These are phyloP conservation scores for Logfia minima DNA, from an alignment of 129 eudicot genomes.

Conservation along the genomic window DNA sequence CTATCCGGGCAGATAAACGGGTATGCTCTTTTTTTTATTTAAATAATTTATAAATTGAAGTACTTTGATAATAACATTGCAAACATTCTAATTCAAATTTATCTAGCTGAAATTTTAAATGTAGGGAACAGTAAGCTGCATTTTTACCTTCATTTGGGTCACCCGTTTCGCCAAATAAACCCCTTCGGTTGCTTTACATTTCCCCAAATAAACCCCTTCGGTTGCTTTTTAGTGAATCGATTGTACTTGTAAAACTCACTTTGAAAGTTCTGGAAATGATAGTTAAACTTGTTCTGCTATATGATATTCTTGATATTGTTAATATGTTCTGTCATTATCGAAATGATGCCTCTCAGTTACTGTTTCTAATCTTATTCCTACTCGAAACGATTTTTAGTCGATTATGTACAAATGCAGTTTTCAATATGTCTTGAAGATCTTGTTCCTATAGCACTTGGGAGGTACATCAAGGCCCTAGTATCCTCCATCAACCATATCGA, in stretches of 20 bases:
- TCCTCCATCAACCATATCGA: slow-evolving; percentile 55
- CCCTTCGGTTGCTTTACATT: not conserved
- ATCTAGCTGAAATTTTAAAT: slow-evolving; percentile 10
- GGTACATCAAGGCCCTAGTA: slow-evolving; percentile 75
- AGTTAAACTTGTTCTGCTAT: not conserved
- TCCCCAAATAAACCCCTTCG: too few species aligned
- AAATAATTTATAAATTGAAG: not conserved
- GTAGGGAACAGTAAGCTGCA: slow-evolving; percentile 19
- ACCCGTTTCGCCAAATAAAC: not conserved
- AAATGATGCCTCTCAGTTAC: not conserved
- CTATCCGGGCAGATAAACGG: slow-evolving; percentile 92
- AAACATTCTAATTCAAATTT: not conserved
- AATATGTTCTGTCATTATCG: not conserved
- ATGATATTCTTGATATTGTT: slow-evolving; percentile 4
- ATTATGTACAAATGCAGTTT: slow-evolving; percentile 61
- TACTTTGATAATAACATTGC: slow-evolving; percentile 3
- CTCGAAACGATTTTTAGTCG: slow-evolving; percentile 12
- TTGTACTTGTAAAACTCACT: not conserved
- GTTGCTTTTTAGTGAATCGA: not conserved
- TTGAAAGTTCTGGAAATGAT: not conserved
- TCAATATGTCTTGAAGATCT: slow-evolving; percentile 97
- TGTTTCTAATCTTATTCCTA: not conserved
- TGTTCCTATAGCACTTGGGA: slow-evolving; percentile 90
- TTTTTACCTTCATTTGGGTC: slow-evolving; percentile 7
- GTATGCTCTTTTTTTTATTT: slow-evolving; percentile 33